These are phyloP conservation scores for Cetraspora pellucida DNA, from an alignment of 192 early-diverging fungal species.

Conservation along the genomic window DNA sequence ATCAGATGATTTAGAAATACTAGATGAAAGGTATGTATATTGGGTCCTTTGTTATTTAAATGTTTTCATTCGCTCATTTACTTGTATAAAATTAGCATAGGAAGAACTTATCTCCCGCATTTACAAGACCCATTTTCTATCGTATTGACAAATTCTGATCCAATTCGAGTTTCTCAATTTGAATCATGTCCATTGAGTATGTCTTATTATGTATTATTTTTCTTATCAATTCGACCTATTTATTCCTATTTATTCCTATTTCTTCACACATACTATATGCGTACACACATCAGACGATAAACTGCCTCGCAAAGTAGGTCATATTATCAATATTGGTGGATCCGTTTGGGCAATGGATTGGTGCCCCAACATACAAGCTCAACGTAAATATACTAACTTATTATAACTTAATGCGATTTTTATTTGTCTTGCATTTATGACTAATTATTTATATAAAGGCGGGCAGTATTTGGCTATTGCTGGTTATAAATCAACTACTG, in stretches of 20 bases:
- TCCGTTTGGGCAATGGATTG: conserved; percentile 45
- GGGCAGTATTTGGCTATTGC: conserved; percentile 45
- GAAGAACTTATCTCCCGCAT: conserved; percentile 23
- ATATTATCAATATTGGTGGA: conserved; percentile 42
- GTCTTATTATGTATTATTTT: not conserved
- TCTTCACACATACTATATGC: not conserved
- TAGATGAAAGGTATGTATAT: conserved; percentile 4
- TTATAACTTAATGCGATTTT: too few species aligned
- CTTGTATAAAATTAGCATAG: not conserved
- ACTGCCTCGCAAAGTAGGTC: conserved; percentile 18
- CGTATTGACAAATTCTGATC: not conserved
- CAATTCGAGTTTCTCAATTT: conserved; percentile 19
- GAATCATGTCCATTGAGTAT: conserved; percentile 11
- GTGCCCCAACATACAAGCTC: conserved; percentile 34
- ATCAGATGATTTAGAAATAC: conserved; percentile 13
- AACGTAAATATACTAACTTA: not conserved
- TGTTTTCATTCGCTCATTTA: not conserved
- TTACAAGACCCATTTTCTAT: conserved; percentile 9
- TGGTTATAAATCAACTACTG: conserved; percentile 36
- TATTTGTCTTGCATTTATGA: not conserved
- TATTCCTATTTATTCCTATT: not conserved
- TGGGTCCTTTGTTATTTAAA: not conserved
- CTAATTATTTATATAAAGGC: not conserved
- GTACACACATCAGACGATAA: not conserved
- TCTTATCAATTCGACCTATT: not conserved